Percentiles rank a stretch among this genome's conserved stretches.
Evolutionary conservation across 345 rosid species (phyloP).

Genomic region (Ceriops zippeliana): DNA sequence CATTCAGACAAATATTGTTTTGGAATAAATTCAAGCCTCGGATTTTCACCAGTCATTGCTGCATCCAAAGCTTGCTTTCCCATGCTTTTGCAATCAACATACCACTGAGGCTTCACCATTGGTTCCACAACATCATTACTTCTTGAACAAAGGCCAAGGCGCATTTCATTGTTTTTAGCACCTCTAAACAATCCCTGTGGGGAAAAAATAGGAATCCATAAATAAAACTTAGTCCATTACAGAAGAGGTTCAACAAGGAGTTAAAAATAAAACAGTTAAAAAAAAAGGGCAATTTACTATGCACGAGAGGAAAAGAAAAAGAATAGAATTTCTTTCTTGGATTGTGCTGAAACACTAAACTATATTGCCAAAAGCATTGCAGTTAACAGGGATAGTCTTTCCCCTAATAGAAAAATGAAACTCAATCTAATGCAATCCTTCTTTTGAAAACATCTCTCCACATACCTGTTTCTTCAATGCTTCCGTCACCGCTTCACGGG

Average conservation of each 20-base stretch:
- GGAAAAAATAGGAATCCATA: constrained; percentile 8
- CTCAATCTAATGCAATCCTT: too few relatives aligned
- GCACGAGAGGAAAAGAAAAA: too few relatives aligned
- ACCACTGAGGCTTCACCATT: constrained; percentile 95
- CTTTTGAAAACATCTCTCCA: too few relatives aligned
- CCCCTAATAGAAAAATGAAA: too few relatives aligned
- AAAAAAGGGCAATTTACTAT: background rate
- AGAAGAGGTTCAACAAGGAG: background rate
- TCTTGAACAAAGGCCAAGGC: constrained; percentile 83
- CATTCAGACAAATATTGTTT: constrained; percentile 86
- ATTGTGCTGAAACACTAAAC: too few relatives aligned
- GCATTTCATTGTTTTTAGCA: constrained; percentile 81
- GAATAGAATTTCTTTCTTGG: too few relatives aligned
- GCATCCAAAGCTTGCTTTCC: constrained; percentile 81
- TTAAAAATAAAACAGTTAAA: background rate
- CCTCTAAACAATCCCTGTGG: constrained; percentile 73
- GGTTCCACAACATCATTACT: constrained; percentile 83
- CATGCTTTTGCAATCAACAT: constrained; percentile 60
- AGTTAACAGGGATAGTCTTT: too few relatives aligned
- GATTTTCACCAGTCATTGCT: constrained; percentile 49
- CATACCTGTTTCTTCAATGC: constrained; percentile 65
- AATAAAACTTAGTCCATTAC: background rate
- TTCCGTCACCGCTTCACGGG: constrained; percentile 78
- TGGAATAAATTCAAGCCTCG: constrained; percentile 76
- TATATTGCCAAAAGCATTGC: too few relatives aligned